Conservation (phyloP, 768 basidiomycete genomes). For the Amanita subjunquillea region DNA sequence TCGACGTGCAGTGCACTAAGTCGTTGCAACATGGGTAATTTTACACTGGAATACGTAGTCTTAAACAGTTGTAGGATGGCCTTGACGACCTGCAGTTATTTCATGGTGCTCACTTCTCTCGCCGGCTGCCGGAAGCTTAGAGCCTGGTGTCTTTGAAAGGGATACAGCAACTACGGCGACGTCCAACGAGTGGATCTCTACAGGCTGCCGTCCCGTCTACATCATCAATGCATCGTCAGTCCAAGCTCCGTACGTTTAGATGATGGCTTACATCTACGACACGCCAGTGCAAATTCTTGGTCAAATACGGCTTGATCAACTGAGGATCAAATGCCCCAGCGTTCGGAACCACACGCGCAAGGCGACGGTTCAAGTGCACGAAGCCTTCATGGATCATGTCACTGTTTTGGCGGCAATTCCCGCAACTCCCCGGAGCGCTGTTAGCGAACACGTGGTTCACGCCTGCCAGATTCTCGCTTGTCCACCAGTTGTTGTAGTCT, state of each 20-base stretch:
- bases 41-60: not conserved
- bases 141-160: constrained; percentile 8
- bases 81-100: not conserved
- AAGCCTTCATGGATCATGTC: constrained; percentile 30
- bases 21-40: not conserved
- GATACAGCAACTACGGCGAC: constrained; percentile 8
- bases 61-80: not conserved
- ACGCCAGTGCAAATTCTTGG: constrained; percentile 29
- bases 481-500: constrained; percentile 26
- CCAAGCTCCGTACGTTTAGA: not conserved
- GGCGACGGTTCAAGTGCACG: constrained; percentile 29
- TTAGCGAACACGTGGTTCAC: constrained; percentile 32
- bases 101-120: not conserved
- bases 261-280: constrained; percentile 23
- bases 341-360: constrained; percentile 16
- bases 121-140: constrained; percentile 1
- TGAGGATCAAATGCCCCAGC: constrained; percentile 24
- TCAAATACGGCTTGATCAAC: constrained; percentile 30
- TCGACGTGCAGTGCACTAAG: too few relatives aligned
- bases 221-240: not conserved
- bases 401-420: constrained; percentile 24
- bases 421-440: constrained; percentile 22
- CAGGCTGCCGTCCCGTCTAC: constrained; percentile 2
- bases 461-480: constrained; percentile 28
- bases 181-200: constrained; percentile 9